phyloP scores from a whole-genome alignment of 1,284 basidiomycete genomes.

The Boletellus deceptivus region DNA sequence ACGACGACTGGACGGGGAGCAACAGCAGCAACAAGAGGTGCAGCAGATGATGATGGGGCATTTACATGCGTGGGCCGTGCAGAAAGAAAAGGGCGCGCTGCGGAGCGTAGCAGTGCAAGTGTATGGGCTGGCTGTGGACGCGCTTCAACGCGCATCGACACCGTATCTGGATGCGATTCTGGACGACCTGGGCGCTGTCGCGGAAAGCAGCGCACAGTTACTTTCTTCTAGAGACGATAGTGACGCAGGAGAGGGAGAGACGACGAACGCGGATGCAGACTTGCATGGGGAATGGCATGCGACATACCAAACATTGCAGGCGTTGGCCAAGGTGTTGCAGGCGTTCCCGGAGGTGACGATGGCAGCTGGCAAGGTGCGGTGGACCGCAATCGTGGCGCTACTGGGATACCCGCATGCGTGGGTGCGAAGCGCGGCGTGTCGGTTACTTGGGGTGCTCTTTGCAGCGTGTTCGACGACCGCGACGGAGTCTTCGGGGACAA shows the following conservation, averaged over 20 bases:
- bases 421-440: constrained; percentile 84
- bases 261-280: constrained; percentile 42
- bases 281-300: constrained; percentile 75
- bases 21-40: constrained; percentile 38
- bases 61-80: constrained; percentile 79
- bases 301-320: constrained; percentile 78
- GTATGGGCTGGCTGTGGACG: constrained; percentile 76
- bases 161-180: constrained; percentile 56
- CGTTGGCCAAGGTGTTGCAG: constrained; percentile 63
- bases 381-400: constrained; percentile 64
- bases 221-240: constrained; percentile 20
- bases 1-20: constrained; percentile 53
- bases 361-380: constrained; percentile 45
- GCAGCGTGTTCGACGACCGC: constrained; percentile 34
- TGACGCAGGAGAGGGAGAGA: constrained; percentile 26
- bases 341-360: constrained; percentile 48
- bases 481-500: constrained; percentile 9
- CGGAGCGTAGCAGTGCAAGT: constrained; percentile 77
- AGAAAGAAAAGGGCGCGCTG: constrained; percentile 60
- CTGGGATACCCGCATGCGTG: constrained; percentile 92
- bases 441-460: constrained; percentile 76
- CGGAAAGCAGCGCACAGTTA: constrained; percentile 47
- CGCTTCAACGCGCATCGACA: constrained; percentile 48
- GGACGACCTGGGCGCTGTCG: constrained; percentile 53
- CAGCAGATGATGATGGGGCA: constrained; percentile 54